These are phyloP conservation scores for Solanum chaucha DNA, from an alignment of 257 asterid genomes.

Conservation along the genomic window DNA sequence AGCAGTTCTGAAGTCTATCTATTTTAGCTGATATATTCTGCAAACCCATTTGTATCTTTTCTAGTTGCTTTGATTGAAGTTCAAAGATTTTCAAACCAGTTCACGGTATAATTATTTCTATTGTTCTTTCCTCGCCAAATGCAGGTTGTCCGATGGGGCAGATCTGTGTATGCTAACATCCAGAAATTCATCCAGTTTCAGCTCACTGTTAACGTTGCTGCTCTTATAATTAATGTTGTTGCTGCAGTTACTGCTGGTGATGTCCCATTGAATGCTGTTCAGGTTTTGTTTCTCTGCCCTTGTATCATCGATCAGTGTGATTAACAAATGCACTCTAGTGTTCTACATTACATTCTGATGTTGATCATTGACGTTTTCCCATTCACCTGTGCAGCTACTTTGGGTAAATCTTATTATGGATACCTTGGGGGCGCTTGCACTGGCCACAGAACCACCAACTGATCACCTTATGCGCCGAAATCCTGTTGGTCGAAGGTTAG, in stretches of 20 bases:
- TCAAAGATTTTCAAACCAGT: not conserved
- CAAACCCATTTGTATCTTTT: not conserved
- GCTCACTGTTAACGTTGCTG: conserved; percentile 94
- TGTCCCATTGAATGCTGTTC: conserved; percentile 95
- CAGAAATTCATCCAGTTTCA: conserved; percentile 98
- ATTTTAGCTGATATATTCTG: not conserved
- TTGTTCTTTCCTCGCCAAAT: not conserved
- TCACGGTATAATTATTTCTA: not conserved
- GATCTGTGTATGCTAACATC: conserved; percentile 92
- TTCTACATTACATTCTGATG: not conserved
- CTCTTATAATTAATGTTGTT: conserved; percentile 77
- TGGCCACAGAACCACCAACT: conserved; percentile 95
- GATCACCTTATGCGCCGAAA: conserved; percentile 82
- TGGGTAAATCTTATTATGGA: conserved; percentile 99
- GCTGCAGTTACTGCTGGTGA: conserved; percentile 86
- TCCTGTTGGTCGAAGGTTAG: conserved; percentile 97
- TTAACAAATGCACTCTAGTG: not conserved
- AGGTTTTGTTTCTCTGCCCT: conserved; percentile 33
- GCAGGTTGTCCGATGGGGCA: conserved; percentile 98
- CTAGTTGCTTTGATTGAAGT: not conserved
- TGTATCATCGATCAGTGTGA: not conserved
- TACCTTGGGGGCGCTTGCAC: conserved; percentile 94
- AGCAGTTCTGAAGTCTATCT: not conserved
- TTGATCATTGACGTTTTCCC: not conserved
- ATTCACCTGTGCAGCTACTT: conserved; percentile 53